Conservation (phyloP, 1,139 yeast species). For the Suhomyces coccinellae region DNA sequence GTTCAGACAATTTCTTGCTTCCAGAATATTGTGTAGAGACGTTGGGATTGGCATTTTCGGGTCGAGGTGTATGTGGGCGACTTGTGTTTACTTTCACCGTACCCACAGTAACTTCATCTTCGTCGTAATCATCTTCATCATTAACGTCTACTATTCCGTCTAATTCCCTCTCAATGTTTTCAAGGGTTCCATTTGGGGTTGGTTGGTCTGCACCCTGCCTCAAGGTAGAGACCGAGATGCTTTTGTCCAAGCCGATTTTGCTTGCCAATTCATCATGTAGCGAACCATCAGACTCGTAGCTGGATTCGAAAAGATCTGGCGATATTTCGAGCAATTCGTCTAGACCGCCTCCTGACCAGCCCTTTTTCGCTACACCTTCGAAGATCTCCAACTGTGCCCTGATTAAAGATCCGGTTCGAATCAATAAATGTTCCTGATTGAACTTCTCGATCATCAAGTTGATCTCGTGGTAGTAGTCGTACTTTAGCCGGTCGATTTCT, state of each 20-base stretch:
- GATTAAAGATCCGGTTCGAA: slow-evolving; percentile 62
- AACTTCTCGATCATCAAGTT: slow-evolving; percentile 49
- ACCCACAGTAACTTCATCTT: slow-evolving; percentile 3
- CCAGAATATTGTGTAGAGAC: background rate
- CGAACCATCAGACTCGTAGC: slow-evolving; percentile 12
- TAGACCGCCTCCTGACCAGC: slow-evolving; percentile 85
- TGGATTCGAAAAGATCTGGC: slow-evolving; percentile 49
- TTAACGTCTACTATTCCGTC: slow-evolving; percentile 1
- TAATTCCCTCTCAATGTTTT: background rate
- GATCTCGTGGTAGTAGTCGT: slow-evolving; percentile 69
- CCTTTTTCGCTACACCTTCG: slow-evolving; percentile 80
- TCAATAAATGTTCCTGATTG: slow-evolving; percentile 51
- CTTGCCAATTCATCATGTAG: background rate
- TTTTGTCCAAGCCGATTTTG: slow-evolving; percentile 10
- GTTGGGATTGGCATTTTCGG: background rate
- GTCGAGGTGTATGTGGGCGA: background rate
- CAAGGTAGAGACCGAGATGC: slow-evolving; percentile 14
- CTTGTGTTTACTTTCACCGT: background rate
- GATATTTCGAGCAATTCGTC: slow-evolving; percentile 61
- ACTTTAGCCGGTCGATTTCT: slow-evolving; percentile 73
- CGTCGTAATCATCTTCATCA: slow-evolving; percentile 9
- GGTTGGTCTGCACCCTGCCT: slow-evolving; percentile 6
- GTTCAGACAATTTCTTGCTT: slow-evolving; percentile 1
- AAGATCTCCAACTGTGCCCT: slow-evolving; percentile 79
- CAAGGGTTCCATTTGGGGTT: background rate